Conservation (phyloP, 345 rosid species). For the Crucihimalaya himalaica region DNA sequence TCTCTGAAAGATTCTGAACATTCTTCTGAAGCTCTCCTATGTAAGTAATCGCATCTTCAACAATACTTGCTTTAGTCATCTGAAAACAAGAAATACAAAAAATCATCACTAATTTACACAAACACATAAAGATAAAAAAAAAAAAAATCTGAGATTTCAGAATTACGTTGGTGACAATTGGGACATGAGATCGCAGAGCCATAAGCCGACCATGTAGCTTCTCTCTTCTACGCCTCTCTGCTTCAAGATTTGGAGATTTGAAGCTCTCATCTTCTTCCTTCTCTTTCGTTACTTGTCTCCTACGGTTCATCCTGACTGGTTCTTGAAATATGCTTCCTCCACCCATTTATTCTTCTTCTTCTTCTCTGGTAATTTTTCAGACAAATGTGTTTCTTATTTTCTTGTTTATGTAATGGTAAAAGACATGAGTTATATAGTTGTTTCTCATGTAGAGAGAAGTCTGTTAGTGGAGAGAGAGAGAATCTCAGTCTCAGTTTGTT, state of each 20-base stretch:
- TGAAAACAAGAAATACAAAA: conserved; percentile 14
- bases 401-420: conserved; percentile 19
- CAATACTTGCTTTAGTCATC: conserved; percentile 85
- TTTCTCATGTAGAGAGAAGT: conserved; percentile 38
- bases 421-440: conserved; percentile 39
- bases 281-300: conserved; percentile 39
- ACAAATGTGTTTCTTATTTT: background rate
- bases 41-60: conserved; percentile 86
- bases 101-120: background rate
- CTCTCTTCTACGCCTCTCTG: conserved; percentile 79
- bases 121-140: background rate
- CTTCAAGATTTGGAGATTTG: conserved; percentile 76
- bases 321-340: conserved; percentile 22
- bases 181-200: conserved; percentile 73
- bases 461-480: conserved; percentile 28
- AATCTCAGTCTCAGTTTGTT: conserved; percentile 44
- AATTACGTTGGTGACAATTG: conserved; percentile 76
- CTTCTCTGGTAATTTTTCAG: background rate
- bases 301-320: conserved; percentile 40
- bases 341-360: background rate
- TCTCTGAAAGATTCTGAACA: conserved; percentile 51
- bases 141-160: conserved; percentile 1
- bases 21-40: conserved; percentile 56
- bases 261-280: conserved; percentile 33
- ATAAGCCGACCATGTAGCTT: conserved; percentile 75